A percentile compares a stretch with the other conserved stretches of the same genome.
Conservation (phyloP, 2,329 filamentous ascomycete genomes). For the Penicillium verrucosum region DNA sequence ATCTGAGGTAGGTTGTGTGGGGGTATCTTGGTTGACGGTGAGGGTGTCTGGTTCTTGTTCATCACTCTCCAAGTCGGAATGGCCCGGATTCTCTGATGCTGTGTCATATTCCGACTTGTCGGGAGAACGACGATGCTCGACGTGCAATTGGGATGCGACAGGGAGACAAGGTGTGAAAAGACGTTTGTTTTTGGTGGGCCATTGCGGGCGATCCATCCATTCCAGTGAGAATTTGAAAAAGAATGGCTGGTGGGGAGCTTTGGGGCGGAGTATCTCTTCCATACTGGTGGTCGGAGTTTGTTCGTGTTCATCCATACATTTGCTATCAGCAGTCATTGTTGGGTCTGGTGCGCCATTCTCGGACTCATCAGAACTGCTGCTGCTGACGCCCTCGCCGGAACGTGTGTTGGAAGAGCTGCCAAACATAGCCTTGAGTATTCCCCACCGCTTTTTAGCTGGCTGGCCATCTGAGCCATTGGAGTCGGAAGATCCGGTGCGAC, state of each 20-base stretch:
- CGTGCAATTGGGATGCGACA: constrained; percentile 52
- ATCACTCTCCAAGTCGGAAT: constrained; percentile 14
- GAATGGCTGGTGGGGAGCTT: constrained; percentile 52
- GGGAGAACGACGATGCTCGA: constrained; percentile 44
- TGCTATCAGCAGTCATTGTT: constrained; percentile 22
- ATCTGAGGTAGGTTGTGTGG: constrained; percentile 6
- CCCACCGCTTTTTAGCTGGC: constrained; percentile 48
- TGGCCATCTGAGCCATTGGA: constrained; percentile 23
- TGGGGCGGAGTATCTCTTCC: constrained; percentile 32
- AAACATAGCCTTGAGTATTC: constrained; percentile 50
- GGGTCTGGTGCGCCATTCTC: constrained; percentile 31
- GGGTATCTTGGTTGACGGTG: constrained; percentile 5
- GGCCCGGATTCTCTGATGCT: constrained; percentile 22
- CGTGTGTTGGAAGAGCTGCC: constrained; percentile 45
- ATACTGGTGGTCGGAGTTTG: constrained; percentile 20
- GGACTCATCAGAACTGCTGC: constrained; percentile 37
- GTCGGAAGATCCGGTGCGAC: constrained; percentile 35
- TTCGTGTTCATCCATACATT: constrained; percentile 29
- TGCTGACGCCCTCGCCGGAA: constrained; percentile 43
- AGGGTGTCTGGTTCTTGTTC: constrained; percentile 14
- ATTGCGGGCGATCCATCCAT: constrained; percentile 55
- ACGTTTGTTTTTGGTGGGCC: constrained; percentile 50
- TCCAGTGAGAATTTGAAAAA: constrained; percentile 69
- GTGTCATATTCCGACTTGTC: constrained; percentile 25
- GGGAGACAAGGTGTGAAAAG: constrained; percentile 58